Evolutionary conservation across 148 eudicot genomes (phyloP).

Genomic region (Chenopodium suecicum): DNA sequence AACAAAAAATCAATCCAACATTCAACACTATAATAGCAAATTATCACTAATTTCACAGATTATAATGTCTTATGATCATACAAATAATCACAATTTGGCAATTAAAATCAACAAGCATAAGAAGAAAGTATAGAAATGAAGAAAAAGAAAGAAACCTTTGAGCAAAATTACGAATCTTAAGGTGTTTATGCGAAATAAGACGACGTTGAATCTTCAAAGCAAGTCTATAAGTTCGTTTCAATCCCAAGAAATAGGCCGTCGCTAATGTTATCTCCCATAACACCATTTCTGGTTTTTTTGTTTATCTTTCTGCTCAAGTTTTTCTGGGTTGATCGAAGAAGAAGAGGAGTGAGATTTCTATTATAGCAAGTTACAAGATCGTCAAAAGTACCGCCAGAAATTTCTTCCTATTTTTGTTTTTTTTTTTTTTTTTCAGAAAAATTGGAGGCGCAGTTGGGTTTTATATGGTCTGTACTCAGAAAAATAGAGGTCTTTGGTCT

Average conservation of each 20-base stretch:
- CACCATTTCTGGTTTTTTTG: conserved; percentile 44
- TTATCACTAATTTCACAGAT: background rate
- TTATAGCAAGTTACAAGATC: background rate
- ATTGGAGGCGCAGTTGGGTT: conserved; percentile 2
- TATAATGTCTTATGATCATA: background rate
- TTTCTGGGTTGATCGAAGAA: background rate
- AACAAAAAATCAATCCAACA: background rate
- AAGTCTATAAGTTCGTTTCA: conserved; percentile 69
- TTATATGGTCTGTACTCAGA: background rate
- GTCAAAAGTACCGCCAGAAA: conserved; percentile 13
- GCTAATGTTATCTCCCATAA: conserved; percentile 85
- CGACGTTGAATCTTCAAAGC: conserved; percentile 77
- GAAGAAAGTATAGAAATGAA: background rate
- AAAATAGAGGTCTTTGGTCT: background rate
- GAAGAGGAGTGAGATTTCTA: background rate
- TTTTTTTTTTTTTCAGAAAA: background rate
- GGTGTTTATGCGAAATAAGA: conserved; percentile 47
- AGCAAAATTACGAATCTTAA: conserved; percentile 60
- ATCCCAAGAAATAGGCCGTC: conserved; percentile 84
- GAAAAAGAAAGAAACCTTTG: conserved; percentile 43
- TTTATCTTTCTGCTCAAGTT: background rate
- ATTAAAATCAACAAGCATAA: background rate
- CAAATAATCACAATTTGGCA: background rate
- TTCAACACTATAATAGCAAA: background rate
- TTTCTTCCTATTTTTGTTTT: background rate